Percentiles rank a stretch among this genome's conserved stretches.
Conservation (phyloP, 306 rosid genomes). For the Lagenaria siceraria region DNA sequence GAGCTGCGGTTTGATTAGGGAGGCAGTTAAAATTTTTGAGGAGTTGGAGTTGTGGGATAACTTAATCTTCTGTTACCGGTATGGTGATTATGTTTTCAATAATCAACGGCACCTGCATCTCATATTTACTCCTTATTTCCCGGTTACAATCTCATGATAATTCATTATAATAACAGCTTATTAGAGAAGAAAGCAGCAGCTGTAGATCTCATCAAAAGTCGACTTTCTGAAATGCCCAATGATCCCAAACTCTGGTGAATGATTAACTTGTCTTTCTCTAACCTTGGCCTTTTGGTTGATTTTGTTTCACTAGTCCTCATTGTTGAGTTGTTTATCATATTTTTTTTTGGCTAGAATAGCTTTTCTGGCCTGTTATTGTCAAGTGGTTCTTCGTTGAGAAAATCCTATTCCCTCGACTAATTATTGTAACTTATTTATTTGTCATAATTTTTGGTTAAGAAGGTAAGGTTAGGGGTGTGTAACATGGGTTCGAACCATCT, state of each 20-base stretch:
- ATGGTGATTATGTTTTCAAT: conserved; percentile 17
- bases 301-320: not conserved
- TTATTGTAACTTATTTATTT: not conserved
- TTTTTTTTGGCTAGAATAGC: not conserved
- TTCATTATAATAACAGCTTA: conserved; percentile 34
- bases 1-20: conserved; percentile 86
- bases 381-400: not conserved
- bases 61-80: conserved; percentile 79
- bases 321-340: not conserved
- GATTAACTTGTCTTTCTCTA: not conserved
- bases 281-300: not conserved
- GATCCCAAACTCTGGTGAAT: conserved; percentile 87
- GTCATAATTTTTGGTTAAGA: not conserved
- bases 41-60: conserved; percentile 97
- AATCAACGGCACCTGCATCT: not conserved
- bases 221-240: conserved; percentile 66
- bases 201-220: conserved; percentile 77
- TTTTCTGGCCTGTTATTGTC: not conserved
- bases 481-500: not conserved
- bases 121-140: not conserved
- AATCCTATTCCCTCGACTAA: not conserved
- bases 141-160: conserved; percentile 8
- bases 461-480: not conserved
- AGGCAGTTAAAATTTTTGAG: conserved; percentile 75
- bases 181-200: conserved; percentile 94